Evolutionary conservation across 1,284 basidiomycete species (phyloP), one percentile per base, ranked within the genome.

Genomic region (Apiotrichum sp.): DNA sequence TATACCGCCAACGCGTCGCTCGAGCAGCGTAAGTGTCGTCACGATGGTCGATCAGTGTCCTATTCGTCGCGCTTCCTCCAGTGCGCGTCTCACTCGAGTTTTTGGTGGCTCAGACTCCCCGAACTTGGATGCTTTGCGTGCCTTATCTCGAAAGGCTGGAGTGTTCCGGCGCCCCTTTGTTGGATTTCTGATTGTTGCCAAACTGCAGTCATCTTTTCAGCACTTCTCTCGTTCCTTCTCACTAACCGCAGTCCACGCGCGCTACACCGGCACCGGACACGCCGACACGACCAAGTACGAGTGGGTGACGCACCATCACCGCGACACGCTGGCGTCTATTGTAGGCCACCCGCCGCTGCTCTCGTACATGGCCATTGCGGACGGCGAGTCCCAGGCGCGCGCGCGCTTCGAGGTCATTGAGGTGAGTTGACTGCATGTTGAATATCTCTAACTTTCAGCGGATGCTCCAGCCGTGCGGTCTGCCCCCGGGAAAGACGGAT

Each of bases 381-480:
- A 98, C 62, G 92, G 93, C 10, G 91, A 98, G 76, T 82, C 87
- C 43, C 86, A 87, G 58, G 93, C 89, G 2, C 80, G 95, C 52
- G 81, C 87, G n/a, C 90, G 85, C 70, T 98, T 97, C 72, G 95
- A 98, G 78, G 86, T 95, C 83, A 86, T 88, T 3, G 93, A 98
- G 86, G 93, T 95, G 64, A 58, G 84, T 74, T 38, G 3, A 4
- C 57, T 59, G 22, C 22, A 22, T 22, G 22, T 22, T 22, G 22
- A 22, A 22, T 22, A 22, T 22, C 22, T 22, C 22, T 22, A 22
- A 22, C 22, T 22, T 22, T 2, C 68, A 97, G 93, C 84, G 87
- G 60, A 97, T 98, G 93, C 80, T 98, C 43, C 93, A 98, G 73
- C 95, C 95, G n/a, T 98, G 92, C 69, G 95, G 93, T 0, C 91